Base-by-base conservation (phyloP, 2,329 filamentous ascomycete genomes). In the Lachnellula occidentalis region DNA sequence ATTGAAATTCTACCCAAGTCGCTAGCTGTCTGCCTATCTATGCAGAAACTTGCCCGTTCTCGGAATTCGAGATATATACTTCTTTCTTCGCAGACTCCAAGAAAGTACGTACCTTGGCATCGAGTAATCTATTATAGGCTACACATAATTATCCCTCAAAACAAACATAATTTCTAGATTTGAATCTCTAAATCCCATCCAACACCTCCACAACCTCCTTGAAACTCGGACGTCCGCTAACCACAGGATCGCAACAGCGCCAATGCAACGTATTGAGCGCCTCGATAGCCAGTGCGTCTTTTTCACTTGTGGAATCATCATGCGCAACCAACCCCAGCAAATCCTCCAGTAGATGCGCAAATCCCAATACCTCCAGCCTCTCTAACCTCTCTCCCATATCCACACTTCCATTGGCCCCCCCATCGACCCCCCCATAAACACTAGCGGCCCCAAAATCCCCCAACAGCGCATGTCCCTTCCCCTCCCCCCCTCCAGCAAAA, bases 361-460 rank as follows among this genome's bases (percentile, higher is more conserved):
- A 78, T 1, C 75, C 76, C 39, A 76, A 66, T 5, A 78, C 72
- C 59, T 78, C 76, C 43, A 78, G 60, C 56, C 63, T 71, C 61
- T 79, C 74, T 9, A 78, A 53, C 21, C n/a, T n/a, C n/a, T n/a
- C n/a, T n/a, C n/a, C n/a, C n/a, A n/a, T n/a, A n/a, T n/a, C n/a
- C n/a, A n/a, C n/a, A n/a, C n/a, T n/a, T n/a, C n/a, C n/a, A n/a
- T n/a, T n/a, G n/a, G 56, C 57, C 27, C 63, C 51, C 19, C 58
- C 56, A 48, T 60, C 49, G 5, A 59, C 56, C n/a, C 54, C 60
- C 41, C 61, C 64, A 55, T 78, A 77, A 14, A 77, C 67, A 1
- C 75, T 77, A 1, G 75, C 75, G 1, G 75, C 76, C 11, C 75
- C 74, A 52, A 78, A 76, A 50, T 76, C 75, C 22, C 74, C 74